Conservation (phyloP, 2,329 filamentous ascomycete species). For the Ophioceras dolichostomum region DNA sequence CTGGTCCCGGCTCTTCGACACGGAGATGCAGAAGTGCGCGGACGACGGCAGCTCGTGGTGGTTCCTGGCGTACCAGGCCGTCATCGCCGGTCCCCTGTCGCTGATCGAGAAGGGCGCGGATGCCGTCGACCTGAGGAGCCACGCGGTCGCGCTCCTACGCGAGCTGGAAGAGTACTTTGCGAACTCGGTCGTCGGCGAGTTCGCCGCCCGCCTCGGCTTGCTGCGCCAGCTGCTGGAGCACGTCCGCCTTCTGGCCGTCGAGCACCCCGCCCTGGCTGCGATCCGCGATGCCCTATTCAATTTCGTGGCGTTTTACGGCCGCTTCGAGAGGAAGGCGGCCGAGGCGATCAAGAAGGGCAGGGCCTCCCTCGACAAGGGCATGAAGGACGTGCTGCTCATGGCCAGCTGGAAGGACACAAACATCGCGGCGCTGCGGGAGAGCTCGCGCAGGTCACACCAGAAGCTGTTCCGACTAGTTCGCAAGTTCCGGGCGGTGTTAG, state of each 20-base stretch:
- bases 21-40: conserved; percentile 64
- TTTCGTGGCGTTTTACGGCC: conserved; percentile 62
- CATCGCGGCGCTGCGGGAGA: conserved; percentile 77
- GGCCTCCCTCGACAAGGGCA: conserved; percentile 69
- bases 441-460: conserved; percentile 77
- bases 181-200: conserved; percentile 72
- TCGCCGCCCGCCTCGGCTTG: conserved; percentile 57
- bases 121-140: conserved; percentile 44
- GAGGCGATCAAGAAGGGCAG: conserved; percentile 58
- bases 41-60: conserved; percentile 84
- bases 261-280: conserved; percentile 43
- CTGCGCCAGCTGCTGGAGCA: conserved; percentile 55
- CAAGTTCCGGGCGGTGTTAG: conserved; percentile 74
- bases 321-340: conserved; percentile 54
- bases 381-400: conserved; percentile 85
- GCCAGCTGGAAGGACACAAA: conserved; percentile 99
- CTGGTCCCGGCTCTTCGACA: conserved; percentile 80
- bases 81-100: conserved; percentile 61
- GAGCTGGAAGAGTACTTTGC: conserved; percentile 71
- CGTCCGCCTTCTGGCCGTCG: conserved; percentile 44
- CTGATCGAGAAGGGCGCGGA: conserved; percentile 47
- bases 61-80: conserved; percentile 88
- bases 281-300: conserved; percentile 59
- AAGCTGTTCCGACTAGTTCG: conserved; percentile 86
- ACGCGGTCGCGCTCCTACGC: conserved; percentile 58